A percentile compares a stretch with the other conserved stretches of the same genome.
phyloP scores from a whole-genome alignment of 495 filamentous ascomycete species.

The Xylaria venustula region DNA sequence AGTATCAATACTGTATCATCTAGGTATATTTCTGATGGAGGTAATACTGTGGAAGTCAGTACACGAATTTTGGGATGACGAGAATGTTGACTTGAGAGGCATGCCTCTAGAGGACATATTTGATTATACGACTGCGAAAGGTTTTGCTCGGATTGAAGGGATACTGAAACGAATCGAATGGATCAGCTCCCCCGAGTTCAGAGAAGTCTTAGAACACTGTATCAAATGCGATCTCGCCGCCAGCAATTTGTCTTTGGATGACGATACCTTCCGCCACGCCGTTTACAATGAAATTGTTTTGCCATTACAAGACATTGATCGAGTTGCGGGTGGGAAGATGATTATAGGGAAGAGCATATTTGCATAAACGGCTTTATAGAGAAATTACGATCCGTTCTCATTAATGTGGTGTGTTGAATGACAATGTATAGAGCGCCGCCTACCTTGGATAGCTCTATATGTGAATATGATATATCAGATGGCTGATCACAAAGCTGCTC shows the following conservation, averaged over 20 bases:
- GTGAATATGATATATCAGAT: no score
- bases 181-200: conserved; percentile 5
- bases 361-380: no score
- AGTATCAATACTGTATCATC: not conserved
- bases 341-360: not conserved
- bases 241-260: conserved; percentile 3
- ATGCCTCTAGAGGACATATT: not conserved
- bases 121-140: conserved; percentile 2
- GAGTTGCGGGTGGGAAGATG: conserved; percentile 5
- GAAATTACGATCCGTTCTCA: no score
- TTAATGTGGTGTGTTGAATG: no score
- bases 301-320: conserved; percentile 2
- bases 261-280: conserved; percentile 8
- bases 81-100: not conserved
- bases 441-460: no score
- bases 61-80: conserved; percentile 1
- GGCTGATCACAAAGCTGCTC: no score
- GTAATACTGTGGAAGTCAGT: conserved; percentile 7
- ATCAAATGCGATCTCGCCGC: conserved; percentile 1
- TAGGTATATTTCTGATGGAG: not conserved
- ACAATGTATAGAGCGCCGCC: no score
- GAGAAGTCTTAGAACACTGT: conserved; percentile 3
- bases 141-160: conserved; percentile 3
- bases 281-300: not conserved
- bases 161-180: conserved; percentile 5